Conservation (phyloP, 2,329 filamentous ascomycete species). For the Cladobotryum mycophilum region DNA sequence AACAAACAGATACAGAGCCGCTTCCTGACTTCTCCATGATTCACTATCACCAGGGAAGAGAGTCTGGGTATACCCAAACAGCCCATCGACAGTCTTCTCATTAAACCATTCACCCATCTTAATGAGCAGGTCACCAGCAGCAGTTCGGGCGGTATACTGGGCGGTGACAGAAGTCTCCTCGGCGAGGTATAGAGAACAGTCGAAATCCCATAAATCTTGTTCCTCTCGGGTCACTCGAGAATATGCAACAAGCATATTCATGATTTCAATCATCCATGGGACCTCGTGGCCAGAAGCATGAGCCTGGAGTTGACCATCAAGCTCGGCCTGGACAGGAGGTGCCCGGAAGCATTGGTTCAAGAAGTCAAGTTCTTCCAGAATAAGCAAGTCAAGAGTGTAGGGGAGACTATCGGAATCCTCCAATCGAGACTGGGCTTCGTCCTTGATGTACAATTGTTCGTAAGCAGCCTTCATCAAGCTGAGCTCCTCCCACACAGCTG, state of each 20-base stretch:
- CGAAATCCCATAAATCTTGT: slow-evolving; percentile 92
- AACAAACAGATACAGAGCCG: slow-evolving; percentile 78
- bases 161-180: slow-evolving; percentile 93
- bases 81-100: slow-evolving; percentile 66
- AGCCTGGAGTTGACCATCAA: slow-evolving; percentile 69
- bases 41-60: slow-evolving; percentile 55
- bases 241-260: slow-evolving; percentile 79
- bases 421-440: slow-evolving; percentile 77
- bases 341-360: slow-evolving; percentile 87
- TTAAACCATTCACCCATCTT: slow-evolving; percentile 89
- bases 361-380: slow-evolving; percentile 91
- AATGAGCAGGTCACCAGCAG: slow-evolving; percentile 85
- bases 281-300: slow-evolving; percentile 55
- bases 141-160: slow-evolving; percentile 92
- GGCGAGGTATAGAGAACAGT: slow-evolving; percentile 89
- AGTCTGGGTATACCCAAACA: slow-evolving; percentile 68
- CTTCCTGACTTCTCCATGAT: slow-evolving; percentile 63
- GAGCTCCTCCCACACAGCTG: slow-evolving; percentile 83
- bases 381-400: slow-evolving; percentile 88
- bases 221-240: slow-evolving; percentile 89
- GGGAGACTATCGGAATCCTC: slow-evolving; percentile 89
- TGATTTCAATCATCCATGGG: slow-evolving; percentile 80
- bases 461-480: slow-evolving; percentile 66
- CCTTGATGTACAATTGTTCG: slow-evolving; percentile 76
- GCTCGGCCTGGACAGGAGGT: slow-evolving; percentile 78